Conservation (phyloP, 768 basidiomycete species). For the Trametes cinnabarina region DNA sequence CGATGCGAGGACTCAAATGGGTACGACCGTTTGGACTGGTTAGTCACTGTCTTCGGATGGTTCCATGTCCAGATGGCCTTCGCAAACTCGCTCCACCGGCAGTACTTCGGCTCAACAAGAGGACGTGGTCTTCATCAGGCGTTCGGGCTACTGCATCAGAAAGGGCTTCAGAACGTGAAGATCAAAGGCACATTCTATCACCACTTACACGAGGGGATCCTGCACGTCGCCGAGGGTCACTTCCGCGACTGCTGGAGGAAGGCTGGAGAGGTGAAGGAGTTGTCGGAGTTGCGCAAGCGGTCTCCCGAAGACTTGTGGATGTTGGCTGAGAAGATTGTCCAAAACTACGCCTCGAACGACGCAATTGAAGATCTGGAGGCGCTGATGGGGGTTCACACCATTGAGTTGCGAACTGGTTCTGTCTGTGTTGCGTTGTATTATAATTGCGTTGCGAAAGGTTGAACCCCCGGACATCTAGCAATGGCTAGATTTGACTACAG, state of each 20-base stretch:
- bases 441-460: background rate
- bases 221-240: conserved; percentile 38
- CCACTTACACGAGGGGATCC: conserved; percentile 36
- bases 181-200: conserved; percentile 27
- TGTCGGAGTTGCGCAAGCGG: conserved; percentile 28
- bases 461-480: background rate
- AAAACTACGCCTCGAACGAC: conserved; percentile 30
- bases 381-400: no score
- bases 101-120: conserved; percentile 36
- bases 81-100: conserved; percentile 40
- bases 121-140: conserved; percentile 23
- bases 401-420: background rate
- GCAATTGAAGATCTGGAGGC: conserved; percentile 26
- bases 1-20: conserved; percentile 38
- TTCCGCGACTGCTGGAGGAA: conserved; percentile 34
- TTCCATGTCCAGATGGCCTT: conserved; percentile 42
- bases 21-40: conserved; percentile 38
- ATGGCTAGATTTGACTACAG: background rate
- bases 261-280: conserved; percentile 23
- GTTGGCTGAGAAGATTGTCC: conserved; percentile 30
- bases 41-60: conserved; percentile 38
- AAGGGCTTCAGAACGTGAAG: conserved; percentile 15
- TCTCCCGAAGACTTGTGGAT: conserved; percentile 28
- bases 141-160: conserved; percentile 23
- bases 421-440: background rate